These are phyloP conservation scores for Penicillium simplicissimum DNA, from an alignment of 495 filamentous ascomycete genomes.

Conservation along the genomic window DNA sequence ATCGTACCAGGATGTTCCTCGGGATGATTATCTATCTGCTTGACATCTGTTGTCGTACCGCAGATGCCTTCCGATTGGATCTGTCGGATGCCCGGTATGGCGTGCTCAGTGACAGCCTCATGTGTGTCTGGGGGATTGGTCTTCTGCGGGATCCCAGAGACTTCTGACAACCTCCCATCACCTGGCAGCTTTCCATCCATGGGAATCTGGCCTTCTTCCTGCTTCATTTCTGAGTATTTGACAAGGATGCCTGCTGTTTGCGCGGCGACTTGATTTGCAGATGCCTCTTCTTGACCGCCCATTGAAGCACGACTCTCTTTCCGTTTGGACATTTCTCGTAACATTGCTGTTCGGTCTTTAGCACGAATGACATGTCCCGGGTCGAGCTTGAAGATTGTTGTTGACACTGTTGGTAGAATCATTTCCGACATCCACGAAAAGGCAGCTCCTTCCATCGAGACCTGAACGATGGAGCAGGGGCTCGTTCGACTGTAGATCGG, in stretches of 20 bases:
- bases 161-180: slow-evolving; percentile 5
- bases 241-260: neutral
- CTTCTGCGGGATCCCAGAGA: slow-evolving; percentile 1
- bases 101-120: slow-evolving; percentile 2
- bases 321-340: neutral
- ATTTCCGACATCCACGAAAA: neutral
- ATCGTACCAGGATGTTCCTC: neutral
- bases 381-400: slow-evolving; percentile 9
- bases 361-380: slow-evolving; percentile 5
- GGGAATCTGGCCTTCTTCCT: neutral
- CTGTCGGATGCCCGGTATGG: slow-evolving; percentile 1
- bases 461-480: neutral
- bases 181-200: neutral
- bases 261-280: neutral
- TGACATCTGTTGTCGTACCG: neutral
- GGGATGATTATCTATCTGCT: neutral
- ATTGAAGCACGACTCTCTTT: neutral
- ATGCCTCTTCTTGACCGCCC: neutral
- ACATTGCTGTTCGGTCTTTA: slow-evolving; percentile 5
- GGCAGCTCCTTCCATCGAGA: neutral
- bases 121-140: slow-evolving; percentile 1
- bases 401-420: neutral
- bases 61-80: neutral
- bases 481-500: neutral
- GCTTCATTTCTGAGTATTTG: neutral